These are phyloP conservation scores for Starmerella vitae DNA, from an alignment of 805 yeast species.

Conservation along the genomic window DNA sequence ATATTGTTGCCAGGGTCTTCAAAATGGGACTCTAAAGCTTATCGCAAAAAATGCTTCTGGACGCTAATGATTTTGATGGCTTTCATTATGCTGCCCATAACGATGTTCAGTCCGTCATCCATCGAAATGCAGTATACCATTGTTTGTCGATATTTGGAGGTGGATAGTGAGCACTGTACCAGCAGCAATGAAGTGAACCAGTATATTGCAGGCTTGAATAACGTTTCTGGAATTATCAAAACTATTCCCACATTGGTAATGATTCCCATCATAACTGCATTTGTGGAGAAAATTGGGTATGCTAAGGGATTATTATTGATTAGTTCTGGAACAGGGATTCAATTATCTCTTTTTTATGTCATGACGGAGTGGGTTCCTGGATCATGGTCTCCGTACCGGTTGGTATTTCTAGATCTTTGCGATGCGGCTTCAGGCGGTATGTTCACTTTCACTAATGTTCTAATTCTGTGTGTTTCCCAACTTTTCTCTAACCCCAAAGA, in stretches of 20 bases:
- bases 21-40: not conserved
- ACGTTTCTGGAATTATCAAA: not conserved
- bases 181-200: conserved; percentile 1
- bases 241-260: not conserved
- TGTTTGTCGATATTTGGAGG: not conserved
- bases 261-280: conserved; percentile 5
- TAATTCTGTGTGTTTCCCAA: not conserved
- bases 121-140: not conserved
- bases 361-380: conserved; percentile 1
- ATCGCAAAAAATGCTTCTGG: not conserved
- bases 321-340: not conserved
- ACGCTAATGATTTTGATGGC: not conserved
- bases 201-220: not conserved
- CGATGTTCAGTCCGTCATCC: not conserved
- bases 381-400: conserved; percentile 1
- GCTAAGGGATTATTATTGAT: not conserved
- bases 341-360: not conserved
- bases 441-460: not conserved
- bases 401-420: not conserved
- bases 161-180: not conserved
- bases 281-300: not conserved
- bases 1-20: too few relatives aligned
- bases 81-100: not conserved
- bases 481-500: not conserved
- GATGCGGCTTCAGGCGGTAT: not conserved